Evolutionary conservation across 768 basidiomycete genomes (phyloP).

Genomic region (Arthromyces matolae): DNA sequence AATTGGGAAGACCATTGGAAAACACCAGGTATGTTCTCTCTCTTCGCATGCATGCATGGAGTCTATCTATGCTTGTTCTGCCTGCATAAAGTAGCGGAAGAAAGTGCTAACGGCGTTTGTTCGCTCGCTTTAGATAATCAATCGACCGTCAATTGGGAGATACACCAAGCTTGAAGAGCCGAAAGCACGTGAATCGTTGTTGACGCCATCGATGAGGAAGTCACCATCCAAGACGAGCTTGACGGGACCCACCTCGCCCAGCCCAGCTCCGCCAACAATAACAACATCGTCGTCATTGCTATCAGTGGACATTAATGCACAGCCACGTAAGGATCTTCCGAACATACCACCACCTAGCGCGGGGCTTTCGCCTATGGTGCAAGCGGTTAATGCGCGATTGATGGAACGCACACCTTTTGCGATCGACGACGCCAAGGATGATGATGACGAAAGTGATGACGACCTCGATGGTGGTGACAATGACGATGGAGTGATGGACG

Average conservation of each 20-base stretch:
- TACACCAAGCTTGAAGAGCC: slow-evolving; percentile 83
- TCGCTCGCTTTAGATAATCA: slow-evolving; percentile 47
- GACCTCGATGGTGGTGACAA: slow-evolving; percentile 53
- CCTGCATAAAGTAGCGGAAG: neutral
- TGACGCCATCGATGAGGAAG: slow-evolving; percentile 66
- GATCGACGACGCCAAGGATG: slow-evolving; percentile 91
- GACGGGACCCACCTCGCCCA: slow-evolving; percentile 20
- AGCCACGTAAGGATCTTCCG: slow-evolving; percentile 24
- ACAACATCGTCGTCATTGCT: slow-evolving; percentile 47
- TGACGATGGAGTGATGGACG: slow-evolving; percentile 84
- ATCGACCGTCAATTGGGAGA: slow-evolving; percentile 83
- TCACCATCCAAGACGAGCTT: slow-evolving; percentile 56
- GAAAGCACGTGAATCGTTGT: slow-evolving; percentile 80
- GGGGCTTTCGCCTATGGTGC: slow-evolving; percentile 57
- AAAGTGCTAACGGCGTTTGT: neutral
- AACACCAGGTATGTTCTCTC: slow-evolving; percentile 63
- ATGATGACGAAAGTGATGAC: slow-evolving; percentile 54
- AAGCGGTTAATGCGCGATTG: slow-evolving; percentile 75
- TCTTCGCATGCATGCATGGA: neutral
- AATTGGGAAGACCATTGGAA: slow-evolving; percentile 91
- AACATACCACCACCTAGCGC: slow-evolving; percentile 37
- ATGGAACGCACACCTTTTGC: slow-evolving; percentile 94
- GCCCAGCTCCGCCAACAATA: slow-evolving; percentile 26
- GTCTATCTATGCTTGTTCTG: neutral
- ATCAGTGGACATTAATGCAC: slow-evolving; percentile 42